Evolutionary conservation across 768 basidiomycete genomes (phyloP).

Genomic region (Boletus rubescentipes): DNA sequence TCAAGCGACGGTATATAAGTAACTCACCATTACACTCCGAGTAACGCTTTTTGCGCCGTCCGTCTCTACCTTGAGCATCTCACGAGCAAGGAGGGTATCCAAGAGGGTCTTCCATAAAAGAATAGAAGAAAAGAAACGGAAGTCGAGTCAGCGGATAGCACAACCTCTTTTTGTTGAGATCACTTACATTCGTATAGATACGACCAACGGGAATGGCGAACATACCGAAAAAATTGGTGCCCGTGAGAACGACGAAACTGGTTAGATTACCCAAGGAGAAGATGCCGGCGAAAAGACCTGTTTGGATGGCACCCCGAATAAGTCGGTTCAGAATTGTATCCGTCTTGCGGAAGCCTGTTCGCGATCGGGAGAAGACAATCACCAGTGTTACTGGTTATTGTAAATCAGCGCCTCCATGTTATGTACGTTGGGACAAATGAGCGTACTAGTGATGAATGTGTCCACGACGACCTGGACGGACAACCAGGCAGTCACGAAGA

Average conservation of each 20-base stretch:
- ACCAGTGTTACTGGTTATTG: background rate
- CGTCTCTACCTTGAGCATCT: constrained; percentile 1
- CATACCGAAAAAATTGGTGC: constrained; percentile 36
- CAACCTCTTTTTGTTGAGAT: background rate
- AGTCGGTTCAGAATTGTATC: background rate
- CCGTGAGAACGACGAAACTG: constrained; percentile 28
- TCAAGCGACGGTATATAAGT: too few species aligned
- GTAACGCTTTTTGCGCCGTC: background rate
- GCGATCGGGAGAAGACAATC: background rate
- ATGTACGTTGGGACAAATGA: too few species aligned
- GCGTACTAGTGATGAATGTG: constrained; percentile 24
- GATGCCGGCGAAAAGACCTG: background rate
- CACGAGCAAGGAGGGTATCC: constrained; percentile 12
- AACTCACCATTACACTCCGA: background rate
- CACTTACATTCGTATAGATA: constrained; percentile 47
- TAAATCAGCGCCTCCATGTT: too few species aligned
- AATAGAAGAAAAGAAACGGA: background rate
- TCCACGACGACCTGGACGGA: constrained; percentile 45
- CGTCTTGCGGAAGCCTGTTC: background rate
- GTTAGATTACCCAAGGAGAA: background rate
- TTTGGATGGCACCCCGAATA: constrained; percentile 1
- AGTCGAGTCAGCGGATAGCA: background rate
- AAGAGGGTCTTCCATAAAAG: constrained; percentile 10
- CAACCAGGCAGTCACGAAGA: constrained; percentile 47
- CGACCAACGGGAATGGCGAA: constrained; percentile 43